A percentile compares a stretch with the other conserved stretches of the same genome.
phyloP scores from a whole-genome alignment of 2,329 filamentous ascomycete genomes.

The Talaromyces piceae region DNA sequence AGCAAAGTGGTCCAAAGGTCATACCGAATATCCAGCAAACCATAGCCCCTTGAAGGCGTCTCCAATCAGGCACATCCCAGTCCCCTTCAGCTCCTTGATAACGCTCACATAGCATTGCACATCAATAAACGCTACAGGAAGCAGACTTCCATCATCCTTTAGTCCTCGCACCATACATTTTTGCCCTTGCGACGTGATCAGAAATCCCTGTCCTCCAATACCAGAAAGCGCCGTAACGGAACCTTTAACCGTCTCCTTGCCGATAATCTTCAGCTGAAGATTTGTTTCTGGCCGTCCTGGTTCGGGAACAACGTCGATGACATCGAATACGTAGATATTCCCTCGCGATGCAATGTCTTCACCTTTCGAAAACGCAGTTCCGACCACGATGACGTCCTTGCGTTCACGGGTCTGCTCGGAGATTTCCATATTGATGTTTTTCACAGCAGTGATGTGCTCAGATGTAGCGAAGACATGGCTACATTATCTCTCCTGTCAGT shows the following conservation, averaged over 20 bases:
- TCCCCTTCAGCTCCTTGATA: constrained; percentile 74
- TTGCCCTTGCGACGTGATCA: constrained; percentile 86
- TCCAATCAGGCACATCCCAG: constrained; percentile 77
- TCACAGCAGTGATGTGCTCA: constrained; percentile 73
- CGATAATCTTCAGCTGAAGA: constrained; percentile 74
- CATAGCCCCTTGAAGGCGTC: constrained; percentile 91
- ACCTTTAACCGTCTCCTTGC: constrained; percentile 85
- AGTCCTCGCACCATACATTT: constrained; percentile 96
- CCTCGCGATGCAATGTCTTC: constrained; percentile 85
- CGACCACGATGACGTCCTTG: constrained; percentile 72
- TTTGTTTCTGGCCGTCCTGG: constrained; percentile 79
- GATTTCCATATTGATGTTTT: constrained; percentile 76
- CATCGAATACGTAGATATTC: constrained; percentile 80
- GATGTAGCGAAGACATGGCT: constrained; percentile 61
- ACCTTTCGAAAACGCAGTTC: constrained; percentile 76
- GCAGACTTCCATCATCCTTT: constrained; percentile 85
- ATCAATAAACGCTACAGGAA: constrained; percentile 95
- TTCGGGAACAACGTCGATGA: constrained; percentile 85
- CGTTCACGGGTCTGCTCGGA: constrained; percentile 87
- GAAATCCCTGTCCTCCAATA: constrained; percentile 77
- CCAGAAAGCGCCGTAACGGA: constrained; percentile 81
- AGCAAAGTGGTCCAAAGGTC: constrained; percentile 14
- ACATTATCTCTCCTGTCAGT: background rate
- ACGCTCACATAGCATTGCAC: constrained; percentile 89
- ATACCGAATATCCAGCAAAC: constrained; percentile 83